A percentile compares a stretch with the other conserved stretches of the same genome.
These are phyloP conservation scores for Phytopythium ostracodes DNA, from an alignment of 352 stramenopile genomes.

Conservation along the genomic window DNA sequence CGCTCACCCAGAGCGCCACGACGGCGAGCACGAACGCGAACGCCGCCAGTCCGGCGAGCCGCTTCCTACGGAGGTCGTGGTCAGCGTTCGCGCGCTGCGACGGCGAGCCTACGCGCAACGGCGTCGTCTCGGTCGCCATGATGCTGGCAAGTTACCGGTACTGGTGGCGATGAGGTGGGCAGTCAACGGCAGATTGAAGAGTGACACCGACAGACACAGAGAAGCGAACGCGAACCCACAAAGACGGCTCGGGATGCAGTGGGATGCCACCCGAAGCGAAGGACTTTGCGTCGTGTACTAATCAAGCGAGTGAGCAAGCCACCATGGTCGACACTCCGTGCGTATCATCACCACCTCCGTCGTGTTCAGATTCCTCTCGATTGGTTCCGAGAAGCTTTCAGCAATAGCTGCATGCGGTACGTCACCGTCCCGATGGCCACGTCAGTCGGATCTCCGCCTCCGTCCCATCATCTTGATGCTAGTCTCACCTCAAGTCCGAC, in stretches of 20 bases:
- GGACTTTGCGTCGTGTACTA: neutral
- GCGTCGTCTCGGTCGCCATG: slow-evolving; percentile 24
- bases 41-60: slow-evolving; percentile 14
- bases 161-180: neutral
- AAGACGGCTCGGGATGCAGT: neutral
- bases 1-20: slow-evolving; percentile 17
- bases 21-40: slow-evolving; percentile 17
- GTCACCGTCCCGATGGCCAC: neutral
- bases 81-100: neutral
- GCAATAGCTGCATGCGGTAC: neutral
- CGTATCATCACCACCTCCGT: neutral
- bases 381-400: neutral
- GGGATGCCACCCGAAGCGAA: too few species aligned
- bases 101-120: slow-evolving; percentile 13
- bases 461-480: neutral
- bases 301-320: neutral
- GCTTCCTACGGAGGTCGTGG: slow-evolving; percentile 3
- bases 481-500: neutral
- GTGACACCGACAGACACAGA: neutral
- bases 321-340: too few species aligned
- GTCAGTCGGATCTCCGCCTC: neutral
- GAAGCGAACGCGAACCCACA: neutral
- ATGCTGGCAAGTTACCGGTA: too few species aligned
- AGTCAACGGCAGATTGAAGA: neutral
- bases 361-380: neutral